These are phyloP conservation scores for Suillus tomentosus DNA, from an alignment of 768 basidiomycete genomes.

Conservation along the genomic window DNA sequence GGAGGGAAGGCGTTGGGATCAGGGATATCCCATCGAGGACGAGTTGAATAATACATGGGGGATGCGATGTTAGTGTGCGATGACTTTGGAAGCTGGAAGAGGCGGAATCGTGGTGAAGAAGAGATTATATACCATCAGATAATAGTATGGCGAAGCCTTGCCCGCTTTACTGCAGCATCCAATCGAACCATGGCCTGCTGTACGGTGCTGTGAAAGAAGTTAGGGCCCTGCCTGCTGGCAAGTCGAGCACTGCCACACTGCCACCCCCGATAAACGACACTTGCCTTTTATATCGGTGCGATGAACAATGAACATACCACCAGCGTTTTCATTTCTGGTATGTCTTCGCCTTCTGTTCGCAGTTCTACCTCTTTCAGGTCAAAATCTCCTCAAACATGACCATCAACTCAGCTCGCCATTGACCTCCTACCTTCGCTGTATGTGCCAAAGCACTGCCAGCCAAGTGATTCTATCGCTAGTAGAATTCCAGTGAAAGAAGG, in stretches of 20 bases:
- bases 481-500: slow-evolving; percentile 79
- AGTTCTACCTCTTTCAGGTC: slow-evolving; percentile 47
- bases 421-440: slow-evolving; percentile 77
- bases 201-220: not conserved
- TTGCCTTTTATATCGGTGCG: not conserved
- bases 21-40: not conserved
- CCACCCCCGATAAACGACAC: not conserved
- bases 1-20: not conserved
- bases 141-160: slow-evolving; percentile 5
- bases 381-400: slow-evolving; percentile 55
- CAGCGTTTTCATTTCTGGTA: slow-evolving; percentile 43
- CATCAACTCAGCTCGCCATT: slow-evolving; percentile 81
- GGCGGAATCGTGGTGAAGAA: not conserved
- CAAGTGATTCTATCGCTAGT: slow-evolving; percentile 9
- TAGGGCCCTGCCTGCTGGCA: too few species aligned
- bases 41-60: slow-evolving; percentile 4
- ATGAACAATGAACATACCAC: not conserved
- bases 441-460: slow-evolving; percentile 29
- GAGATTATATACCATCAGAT: slow-evolving; percentile 11
- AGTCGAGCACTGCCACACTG: not conserved
- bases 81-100: not conserved
- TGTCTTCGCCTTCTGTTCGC: slow-evolving; percentile 55
- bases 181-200: not conserved
- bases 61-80: not conserved
- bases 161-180: not conserved